phyloP scores from a whole-genome alignment of 1,284 basidiomycete genomes.

The Lignosus rhinocerotis region DNA sequence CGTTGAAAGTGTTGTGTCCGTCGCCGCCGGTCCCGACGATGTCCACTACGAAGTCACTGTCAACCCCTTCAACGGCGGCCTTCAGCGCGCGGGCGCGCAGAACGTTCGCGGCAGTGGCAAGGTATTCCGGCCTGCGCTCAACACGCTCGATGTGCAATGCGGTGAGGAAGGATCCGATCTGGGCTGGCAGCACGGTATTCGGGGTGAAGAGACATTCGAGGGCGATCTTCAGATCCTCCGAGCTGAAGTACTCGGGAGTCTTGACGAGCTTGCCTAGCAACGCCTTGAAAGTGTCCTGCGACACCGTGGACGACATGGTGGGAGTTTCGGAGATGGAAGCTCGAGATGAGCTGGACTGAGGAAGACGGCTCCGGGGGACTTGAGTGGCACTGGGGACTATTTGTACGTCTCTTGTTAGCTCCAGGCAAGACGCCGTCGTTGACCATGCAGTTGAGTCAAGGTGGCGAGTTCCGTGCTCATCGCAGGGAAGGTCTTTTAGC shows the following conservation, averaged over 20 bases:
- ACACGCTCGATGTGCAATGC: constrained; percentile 78
- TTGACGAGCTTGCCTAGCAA: constrained; percentile 77
- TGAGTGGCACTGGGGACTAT: not conserved
- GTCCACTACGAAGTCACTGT: constrained; percentile 70
- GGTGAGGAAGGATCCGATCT: constrained; percentile 84
- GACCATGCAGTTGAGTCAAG: not conserved
- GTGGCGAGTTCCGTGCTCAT: constrained; percentile 10
- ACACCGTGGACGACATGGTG: constrained; percentile 22
- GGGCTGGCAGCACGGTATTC: constrained; percentile 59
- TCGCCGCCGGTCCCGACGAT: constrained; percentile 91
- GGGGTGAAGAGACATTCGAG: constrained; percentile 77
- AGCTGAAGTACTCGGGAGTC: constrained; percentile 72
- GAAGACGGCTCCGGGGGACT: not conserved
- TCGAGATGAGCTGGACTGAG: constrained; percentile 10
- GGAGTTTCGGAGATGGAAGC: constrained; percentile 4
- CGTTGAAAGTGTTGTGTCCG: constrained; percentile 97
- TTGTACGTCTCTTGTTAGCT: not conserved
- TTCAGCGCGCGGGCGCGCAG: constrained; percentile 69
- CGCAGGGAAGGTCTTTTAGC: not conserved
- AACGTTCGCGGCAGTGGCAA: constrained; percentile 76
- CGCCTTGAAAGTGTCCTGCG: constrained; percentile 71
- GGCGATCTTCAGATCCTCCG: constrained; percentile 69
- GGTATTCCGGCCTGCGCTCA: constrained; percentile 72
- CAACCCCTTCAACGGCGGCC: constrained; percentile 55
- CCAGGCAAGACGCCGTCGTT: not conserved